Conservation (phyloP, 305 asterid species). For the Fraxinus paxiana region DNA sequence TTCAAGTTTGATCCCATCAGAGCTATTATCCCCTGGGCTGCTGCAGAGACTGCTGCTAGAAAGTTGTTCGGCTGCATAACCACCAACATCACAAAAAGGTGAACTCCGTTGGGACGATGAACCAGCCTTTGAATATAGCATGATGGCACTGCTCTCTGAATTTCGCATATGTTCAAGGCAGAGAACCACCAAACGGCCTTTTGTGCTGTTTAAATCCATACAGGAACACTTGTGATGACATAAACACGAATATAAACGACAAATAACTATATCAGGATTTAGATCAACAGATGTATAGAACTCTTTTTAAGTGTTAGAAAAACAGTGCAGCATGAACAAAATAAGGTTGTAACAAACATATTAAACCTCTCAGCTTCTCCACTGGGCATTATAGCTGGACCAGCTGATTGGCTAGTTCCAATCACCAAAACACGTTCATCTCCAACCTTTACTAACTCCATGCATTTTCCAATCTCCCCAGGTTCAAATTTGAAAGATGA, state of each 20-base stretch:
- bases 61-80: slow-evolving; percentile 59
- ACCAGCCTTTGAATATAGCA: slow-evolving; percentile 44
- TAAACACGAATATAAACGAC: slow-evolving; percentile 8
- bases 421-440: slow-evolving; percentile 75
- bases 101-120: slow-evolving; percentile 57
- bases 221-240: slow-evolving; percentile 18
- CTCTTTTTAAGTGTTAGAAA: not conserved
- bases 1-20: slow-evolving; percentile 75
- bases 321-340: slow-evolving; percentile 6
- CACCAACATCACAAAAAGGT: slow-evolving; percentile 48
- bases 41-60: slow-evolving; percentile 73
- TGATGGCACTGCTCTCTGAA: slow-evolving; percentile 66
- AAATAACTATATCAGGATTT: slow-evolving; percentile 6
- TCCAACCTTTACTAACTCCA: slow-evolving; percentile 82
- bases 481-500: slow-evolving; percentile 81
- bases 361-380: slow-evolving; percentile 97
- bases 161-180: slow-evolving; percentile 67
- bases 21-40: slow-evolving; percentile 79
- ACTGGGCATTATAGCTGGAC: slow-evolving; percentile 91
- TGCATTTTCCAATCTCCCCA: slow-evolving; percentile 95
- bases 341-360: slow-evolving; percentile 13
- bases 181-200: slow-evolving; percentile 82
- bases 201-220: slow-evolving; percentile 58
- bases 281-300: slow-evolving; percentile 1
- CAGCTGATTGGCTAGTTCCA: slow-evolving; percentile 84